Conservation (phyloP, 305 asterid genomes). For the Fraxinus dipetala region DNA sequence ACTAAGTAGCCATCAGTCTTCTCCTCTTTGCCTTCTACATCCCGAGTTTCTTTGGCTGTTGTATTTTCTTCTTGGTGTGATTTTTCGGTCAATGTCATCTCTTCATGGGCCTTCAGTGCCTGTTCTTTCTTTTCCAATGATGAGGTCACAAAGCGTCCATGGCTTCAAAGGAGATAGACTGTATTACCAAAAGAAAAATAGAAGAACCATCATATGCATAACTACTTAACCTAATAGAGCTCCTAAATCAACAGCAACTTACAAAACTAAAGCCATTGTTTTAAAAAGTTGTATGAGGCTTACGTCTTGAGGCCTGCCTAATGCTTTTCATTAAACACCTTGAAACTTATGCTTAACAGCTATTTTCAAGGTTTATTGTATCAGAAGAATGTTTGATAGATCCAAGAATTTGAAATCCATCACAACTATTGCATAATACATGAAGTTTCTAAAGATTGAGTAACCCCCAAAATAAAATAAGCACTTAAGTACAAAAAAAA, state of each 20-base stretch:
- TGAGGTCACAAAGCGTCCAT: constrained; percentile 64
- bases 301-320: too few relatives aligned
- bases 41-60: constrained; percentile 18
- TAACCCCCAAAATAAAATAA: not conserved
- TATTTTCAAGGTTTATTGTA: not conserved
- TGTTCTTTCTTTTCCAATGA: constrained; percentile 78
- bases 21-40: constrained; percentile 19
- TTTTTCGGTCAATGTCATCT: constrained; percentile 34
- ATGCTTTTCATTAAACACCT: too few relatives aligned
- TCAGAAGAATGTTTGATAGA: not conserved
- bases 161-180: constrained; percentile 30
- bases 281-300: too few relatives aligned
- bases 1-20: constrained; percentile 34
- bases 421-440: not conserved
- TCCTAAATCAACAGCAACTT: not conserved
- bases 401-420: not conserved
- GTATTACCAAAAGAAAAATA: too few relatives aligned
- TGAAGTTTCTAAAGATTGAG: not conserved
- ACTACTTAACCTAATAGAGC: too few relatives aligned
- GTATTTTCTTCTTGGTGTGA: constrained; percentile 22
- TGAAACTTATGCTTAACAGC: too few relatives aligned
- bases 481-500: not conserved
- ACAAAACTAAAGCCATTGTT: not conserved
- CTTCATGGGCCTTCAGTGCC: constrained; percentile 45
- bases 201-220: too few relatives aligned